Base-by-base conservation (phyloP, 306 rosid species). In the Luffa acutangula region DNA sequence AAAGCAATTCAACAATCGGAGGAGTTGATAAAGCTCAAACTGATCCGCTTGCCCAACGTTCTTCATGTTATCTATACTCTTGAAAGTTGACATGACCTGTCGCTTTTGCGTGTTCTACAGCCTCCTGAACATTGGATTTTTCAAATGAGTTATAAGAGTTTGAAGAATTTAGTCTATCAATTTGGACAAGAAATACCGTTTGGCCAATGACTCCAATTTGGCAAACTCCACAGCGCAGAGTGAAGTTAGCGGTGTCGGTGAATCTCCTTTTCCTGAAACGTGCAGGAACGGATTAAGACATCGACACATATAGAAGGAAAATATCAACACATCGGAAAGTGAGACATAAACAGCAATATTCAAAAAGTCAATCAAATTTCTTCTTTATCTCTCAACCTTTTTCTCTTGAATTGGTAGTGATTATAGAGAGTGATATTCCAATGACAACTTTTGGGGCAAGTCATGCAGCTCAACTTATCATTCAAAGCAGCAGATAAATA, bases 1-100 rank as follows among this genome's bases (percentile, higher is more conserved):
- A 49, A 43, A 48, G 7, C 12, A 25, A 14, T 73, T 46, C 59
- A 49, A 49, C 60, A 42, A 43, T 11, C 43, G 5, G 45, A 9
- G 77, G 58, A 71, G 75, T 15, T 25, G 60, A 33, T 31, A 36
- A 14, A 31, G 78, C 43, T 14, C 42, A 52, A 53, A 52, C 59
- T 1, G 60, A 49, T 3, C 60, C 49, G 43, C 13, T 45, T 2
- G 9, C 7, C 43, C 8, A 49, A 33, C 78, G 37, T 34, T 36
- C 58, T 31, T 78, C 37, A 52, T 41, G 88, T 91, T 76, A 92
- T 88, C 93, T 89, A 75, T 91, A 93, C 78, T 95, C 99, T 79
- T 93, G 97, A 84, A 95, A 95, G 86, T 95, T 93, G 83, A 86
- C 97, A 88, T 93, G 99, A 75, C 99, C 97, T 0, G 99, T 95